phyloP scores from a whole-genome alignment of 257 asterid genomes.

The Solanum dulcamara region DNA sequence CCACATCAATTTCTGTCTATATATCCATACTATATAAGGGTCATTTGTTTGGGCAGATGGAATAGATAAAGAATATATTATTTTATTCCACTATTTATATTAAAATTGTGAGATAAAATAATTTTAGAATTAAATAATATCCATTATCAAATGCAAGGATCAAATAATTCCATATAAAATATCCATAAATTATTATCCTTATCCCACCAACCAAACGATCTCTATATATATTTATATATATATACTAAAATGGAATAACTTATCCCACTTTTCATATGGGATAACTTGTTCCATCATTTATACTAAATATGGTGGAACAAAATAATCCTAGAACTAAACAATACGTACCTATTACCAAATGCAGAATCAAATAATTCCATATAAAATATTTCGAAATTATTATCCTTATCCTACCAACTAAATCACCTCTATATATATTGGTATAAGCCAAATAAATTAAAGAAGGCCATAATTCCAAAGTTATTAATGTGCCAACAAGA shows the following conservation, averaged over 20 bases:
- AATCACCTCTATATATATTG: conserved; percentile 10
- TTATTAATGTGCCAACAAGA: background rate
- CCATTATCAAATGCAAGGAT: too few species aligned
- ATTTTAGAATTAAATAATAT: too few species aligned
- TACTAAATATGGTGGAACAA: background rate
- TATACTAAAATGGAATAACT: too few species aligned
- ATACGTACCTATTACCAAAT: too few species aligned
- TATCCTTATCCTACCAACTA: background rate
- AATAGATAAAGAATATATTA: background rate
- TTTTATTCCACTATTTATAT: background rate
- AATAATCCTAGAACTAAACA: background rate
- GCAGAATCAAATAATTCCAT: background rate
- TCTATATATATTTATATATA: too few species aligned
- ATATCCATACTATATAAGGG: background rate
- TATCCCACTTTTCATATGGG: too few species aligned
- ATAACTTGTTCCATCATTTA: too few species aligned
- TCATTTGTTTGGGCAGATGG: background rate
- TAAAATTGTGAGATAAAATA: too few species aligned
- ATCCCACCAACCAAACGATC: too few species aligned
- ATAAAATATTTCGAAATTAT: background rate
- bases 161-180: too few species aligned
- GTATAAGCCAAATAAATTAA: conserved; percentile 69
- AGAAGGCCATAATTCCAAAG: conserved; percentile 1
- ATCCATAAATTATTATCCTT: too few species aligned
- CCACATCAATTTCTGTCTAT: conserved; percentile 21